Percentiles rank a stretch among this genome's conserved stretches.
These are phyloP conservation scores for Niebla homalea DNA, from an alignment of 495 filamentous ascomycete genomes.

Conservation along the genomic window DNA sequence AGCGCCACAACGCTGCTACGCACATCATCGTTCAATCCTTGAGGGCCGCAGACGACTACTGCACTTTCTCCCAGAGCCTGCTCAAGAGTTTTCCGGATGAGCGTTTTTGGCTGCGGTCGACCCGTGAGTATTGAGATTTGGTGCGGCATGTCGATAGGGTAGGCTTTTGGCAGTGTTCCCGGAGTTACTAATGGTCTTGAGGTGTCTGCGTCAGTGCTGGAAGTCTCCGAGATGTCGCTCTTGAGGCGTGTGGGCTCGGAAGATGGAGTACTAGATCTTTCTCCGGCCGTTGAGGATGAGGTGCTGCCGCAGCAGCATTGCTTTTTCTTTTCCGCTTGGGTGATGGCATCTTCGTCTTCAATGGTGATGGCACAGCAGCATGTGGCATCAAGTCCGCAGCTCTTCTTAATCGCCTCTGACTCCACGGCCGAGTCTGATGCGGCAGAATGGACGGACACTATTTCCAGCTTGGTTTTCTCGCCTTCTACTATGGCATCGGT, in stretches of 20 bases:
- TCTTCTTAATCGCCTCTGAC: not conserved
- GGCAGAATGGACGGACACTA: conserved; percentile 16
- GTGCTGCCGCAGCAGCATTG: conserved; percentile 1
- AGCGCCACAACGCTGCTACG: conserved; percentile 54
- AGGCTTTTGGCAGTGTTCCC: not conserved
- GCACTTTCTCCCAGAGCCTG: conserved; percentile 68
- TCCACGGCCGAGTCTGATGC: conserved; percentile 3
- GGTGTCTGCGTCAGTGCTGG: not conserved
- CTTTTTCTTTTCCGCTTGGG: not conserved
- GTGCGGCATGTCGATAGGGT: not conserved
- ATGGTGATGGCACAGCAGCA: conserved; percentile 42
- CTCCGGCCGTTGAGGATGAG: not conserved
- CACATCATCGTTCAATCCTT: conserved; percentile 48
- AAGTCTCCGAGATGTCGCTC: not conserved
- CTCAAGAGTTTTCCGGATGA: conserved; percentile 50
- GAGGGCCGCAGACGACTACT: conserved; percentile 70
- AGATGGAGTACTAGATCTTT: not conserved
- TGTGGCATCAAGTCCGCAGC: conserved; percentile 26
- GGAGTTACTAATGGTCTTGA: not conserved
- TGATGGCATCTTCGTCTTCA: conserved; percentile 32
- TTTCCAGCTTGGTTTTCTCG: conserved; percentile 6
- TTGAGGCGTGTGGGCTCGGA: not conserved
- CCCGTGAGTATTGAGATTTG: conserved; percentile 1
- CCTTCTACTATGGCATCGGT: conserved; percentile 3
- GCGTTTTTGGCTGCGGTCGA: conserved; percentile 1